Percentiles rank a stretch among this genome's conserved stretches.
phyloP scores from a whole-genome alignment of 2,329 filamentous ascomycete genomes.

The Phaeosphaeria sp. region DNA sequence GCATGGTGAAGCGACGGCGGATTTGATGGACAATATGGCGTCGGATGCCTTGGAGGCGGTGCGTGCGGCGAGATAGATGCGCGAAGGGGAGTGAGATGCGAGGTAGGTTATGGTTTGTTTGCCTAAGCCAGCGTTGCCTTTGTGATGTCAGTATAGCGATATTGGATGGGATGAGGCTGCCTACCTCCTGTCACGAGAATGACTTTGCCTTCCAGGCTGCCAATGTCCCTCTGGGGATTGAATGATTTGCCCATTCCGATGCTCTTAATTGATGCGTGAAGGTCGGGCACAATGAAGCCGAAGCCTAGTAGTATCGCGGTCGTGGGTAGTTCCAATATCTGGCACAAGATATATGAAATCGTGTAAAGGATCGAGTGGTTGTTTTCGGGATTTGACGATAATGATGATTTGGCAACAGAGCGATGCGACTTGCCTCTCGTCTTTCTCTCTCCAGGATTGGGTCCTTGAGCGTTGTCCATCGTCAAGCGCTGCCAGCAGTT shows the following conservation, averaged over 20 bases:
- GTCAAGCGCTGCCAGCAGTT: background rate
- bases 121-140: conserved; percentile 57
- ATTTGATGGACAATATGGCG: conserved; percentile 52
- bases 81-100: conserved; percentile 51
- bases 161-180: background rate
- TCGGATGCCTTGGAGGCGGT: conserved; percentile 50
- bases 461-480: background rate
- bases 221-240: conserved; percentile 32
- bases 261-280: conserved; percentile 6
- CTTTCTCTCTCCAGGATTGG: background rate
- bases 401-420: background rate
- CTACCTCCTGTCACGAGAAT: conserved; percentile 47
- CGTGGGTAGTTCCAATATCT: conserved; percentile 3
- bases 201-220: conserved; percentile 38
- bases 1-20: conserved; percentile 40
- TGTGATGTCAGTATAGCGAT: conserved; percentile 4
- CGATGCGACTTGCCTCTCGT: background rate
- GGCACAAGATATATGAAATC: conserved; percentile 5
- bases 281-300: conserved; percentile 15
- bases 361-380: background rate
- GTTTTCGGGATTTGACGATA: background rate
- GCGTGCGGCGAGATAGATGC: conserved; percentile 58
- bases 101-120: conserved; percentile 55
- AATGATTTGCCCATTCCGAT: conserved; percentile 31
- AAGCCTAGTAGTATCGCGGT: conserved; percentile 8